Evolutionary conservation across 2,329 filamentous ascomycete genomes (phyloP).

Genomic region (Neocatenulostroma microsporum): DNA sequence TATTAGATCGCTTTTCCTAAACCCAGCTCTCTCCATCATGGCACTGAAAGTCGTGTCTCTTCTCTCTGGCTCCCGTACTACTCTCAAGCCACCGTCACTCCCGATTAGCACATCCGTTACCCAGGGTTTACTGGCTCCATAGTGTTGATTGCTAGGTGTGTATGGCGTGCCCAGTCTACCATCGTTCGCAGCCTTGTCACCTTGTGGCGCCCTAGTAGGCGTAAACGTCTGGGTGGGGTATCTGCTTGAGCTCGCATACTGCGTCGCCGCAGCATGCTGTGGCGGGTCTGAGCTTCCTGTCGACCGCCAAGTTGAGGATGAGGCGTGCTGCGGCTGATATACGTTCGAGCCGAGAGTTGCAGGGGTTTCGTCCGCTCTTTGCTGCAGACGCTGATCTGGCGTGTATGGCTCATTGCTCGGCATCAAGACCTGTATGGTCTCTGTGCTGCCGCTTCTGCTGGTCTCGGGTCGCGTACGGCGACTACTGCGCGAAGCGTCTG

Average conservation of each 20-base stretch:
- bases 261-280: slow-evolving; percentile 1
- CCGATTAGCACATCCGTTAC: slow-evolving; percentile 3
- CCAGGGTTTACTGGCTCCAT: slow-evolving; percentile 2
- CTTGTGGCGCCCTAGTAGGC: slow-evolving; percentile 7
- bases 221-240: slow-evolving; percentile 7
- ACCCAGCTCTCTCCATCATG: slow-evolving; percentile 36
- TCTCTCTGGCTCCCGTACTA: slow-evolving; percentile 7
- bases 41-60: slow-evolving; percentile 34
- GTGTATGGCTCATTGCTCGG: slow-evolving; percentile 11
- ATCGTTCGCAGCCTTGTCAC: background rate
- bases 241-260: slow-evolving; percentile 6
- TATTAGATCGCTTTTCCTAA: slow-evolving; percentile 10
- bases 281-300: background rate
- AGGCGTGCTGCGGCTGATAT: slow-evolving; percentile 5
- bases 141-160: slow-evolving; percentile 7
- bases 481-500: slow-evolving; percentile 13
- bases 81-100: slow-evolving; percentile 2
- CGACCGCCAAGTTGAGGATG: slow-evolving; percentile 6
- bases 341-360: slow-evolving; percentile 5
- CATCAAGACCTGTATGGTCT: slow-evolving; percentile 32
- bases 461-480: slow-evolving; percentile 9
- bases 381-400: slow-evolving; percentile 12
- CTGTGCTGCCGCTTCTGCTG: slow-evolving; percentile 30
- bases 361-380: background rate
- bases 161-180: slow-evolving; percentile 14